phyloP scores from a whole-genome alignment of 2,329 filamentous ascomycete species.

The Falciphora oryzae region DNA sequence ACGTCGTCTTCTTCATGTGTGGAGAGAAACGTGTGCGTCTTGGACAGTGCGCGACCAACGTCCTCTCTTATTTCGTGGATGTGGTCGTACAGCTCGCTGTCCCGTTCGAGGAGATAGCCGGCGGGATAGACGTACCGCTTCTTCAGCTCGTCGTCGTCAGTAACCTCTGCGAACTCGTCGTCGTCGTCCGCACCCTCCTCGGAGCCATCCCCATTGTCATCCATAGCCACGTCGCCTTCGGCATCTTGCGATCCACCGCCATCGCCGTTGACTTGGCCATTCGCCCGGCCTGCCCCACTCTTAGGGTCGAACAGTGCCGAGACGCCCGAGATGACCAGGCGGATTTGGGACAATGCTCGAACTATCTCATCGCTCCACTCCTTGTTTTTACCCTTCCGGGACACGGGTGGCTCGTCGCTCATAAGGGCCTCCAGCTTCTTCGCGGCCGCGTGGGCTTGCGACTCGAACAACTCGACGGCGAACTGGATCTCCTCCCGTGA shows the following conservation, averaged over 20 bases:
- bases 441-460: constrained; percentile 72
- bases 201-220: constrained; percentile 47
- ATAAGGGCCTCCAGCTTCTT: constrained; percentile 73
- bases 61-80: constrained; percentile 78
- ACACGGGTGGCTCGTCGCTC: constrained; percentile 72
- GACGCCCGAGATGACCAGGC: constrained; percentile 85
- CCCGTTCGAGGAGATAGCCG: constrained; percentile 69
- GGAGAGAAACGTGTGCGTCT: constrained; percentile 77
- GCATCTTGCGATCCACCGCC: constrained; percentile 29
- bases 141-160: constrained; percentile 75
- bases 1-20: constrained; percentile 91
- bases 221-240: constrained; percentile 36
- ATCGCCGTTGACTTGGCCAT: constrained; percentile 36
- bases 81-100: constrained; percentile 59
- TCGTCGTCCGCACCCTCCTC: constrained; percentile 60
- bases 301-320: constrained; percentile 83
- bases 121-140: constrained; percentile 85
- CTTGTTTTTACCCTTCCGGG: constrained; percentile 91
- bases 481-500: constrained; percentile 76
- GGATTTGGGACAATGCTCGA: constrained; percentile 77
- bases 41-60: constrained; percentile 73
- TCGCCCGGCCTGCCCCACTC: constrained; percentile 42
- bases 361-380: constrained; percentile 98
- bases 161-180: constrained; percentile 55
- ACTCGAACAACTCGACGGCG: constrained; percentile 81